Percentiles rank a stretch among this genome's conserved stretches.
Conservation (phyloP, 176 grass and related monocot species). For the Paspalum notatum region DNA sequence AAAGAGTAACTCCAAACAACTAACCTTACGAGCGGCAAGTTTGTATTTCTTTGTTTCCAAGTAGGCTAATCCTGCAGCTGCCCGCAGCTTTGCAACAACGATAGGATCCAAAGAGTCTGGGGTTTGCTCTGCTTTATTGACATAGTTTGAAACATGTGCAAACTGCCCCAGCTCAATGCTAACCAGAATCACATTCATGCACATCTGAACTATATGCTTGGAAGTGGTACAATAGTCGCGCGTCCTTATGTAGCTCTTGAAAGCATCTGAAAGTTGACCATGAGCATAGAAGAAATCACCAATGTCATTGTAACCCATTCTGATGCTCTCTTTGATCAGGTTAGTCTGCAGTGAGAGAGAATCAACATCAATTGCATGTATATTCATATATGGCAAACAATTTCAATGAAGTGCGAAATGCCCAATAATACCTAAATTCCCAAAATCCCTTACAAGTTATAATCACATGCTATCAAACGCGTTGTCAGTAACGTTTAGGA, state of each 20-base stretch:
- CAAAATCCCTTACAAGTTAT: neutral
- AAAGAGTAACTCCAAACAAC: slow-evolving; percentile 16
- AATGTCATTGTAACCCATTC: slow-evolving; percentile 97
- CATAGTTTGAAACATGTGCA: slow-evolving; percentile 89
- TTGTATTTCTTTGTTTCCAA: slow-evolving; percentile 97
- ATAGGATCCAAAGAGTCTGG: slow-evolving; percentile 61
- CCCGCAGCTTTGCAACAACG: slow-evolving; percentile 63
- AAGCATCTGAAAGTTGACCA: slow-evolving; percentile 84
- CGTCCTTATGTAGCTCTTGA: slow-evolving; percentile 94
- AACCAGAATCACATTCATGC: slow-evolving; percentile 91
- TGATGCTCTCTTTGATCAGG: slow-evolving; percentile 97
- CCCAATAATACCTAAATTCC: neutral
- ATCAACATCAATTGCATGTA: neutral
- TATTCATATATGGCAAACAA: neutral
- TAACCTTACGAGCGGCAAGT: slow-evolving; percentile 91
- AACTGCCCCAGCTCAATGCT: slow-evolving; percentile 91
- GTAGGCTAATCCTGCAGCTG: slow-evolving; percentile 83
- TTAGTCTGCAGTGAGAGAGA: slow-evolving; percentile 70
- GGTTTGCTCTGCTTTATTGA: slow-evolving; percentile 87
- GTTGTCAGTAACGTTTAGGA: neutral
- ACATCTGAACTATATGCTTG: slow-evolving; percentile 99
- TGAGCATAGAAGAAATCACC: slow-evolving; percentile 93
- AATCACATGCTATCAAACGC: neutral
- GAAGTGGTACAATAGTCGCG: slow-evolving; percentile 98
- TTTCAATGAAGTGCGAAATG: neutral